These are phyloP conservation scores for Trichosporon sp. DNA, from an alignment of 1,284 basidiomycete species.

Conservation along the genomic window DNA sequence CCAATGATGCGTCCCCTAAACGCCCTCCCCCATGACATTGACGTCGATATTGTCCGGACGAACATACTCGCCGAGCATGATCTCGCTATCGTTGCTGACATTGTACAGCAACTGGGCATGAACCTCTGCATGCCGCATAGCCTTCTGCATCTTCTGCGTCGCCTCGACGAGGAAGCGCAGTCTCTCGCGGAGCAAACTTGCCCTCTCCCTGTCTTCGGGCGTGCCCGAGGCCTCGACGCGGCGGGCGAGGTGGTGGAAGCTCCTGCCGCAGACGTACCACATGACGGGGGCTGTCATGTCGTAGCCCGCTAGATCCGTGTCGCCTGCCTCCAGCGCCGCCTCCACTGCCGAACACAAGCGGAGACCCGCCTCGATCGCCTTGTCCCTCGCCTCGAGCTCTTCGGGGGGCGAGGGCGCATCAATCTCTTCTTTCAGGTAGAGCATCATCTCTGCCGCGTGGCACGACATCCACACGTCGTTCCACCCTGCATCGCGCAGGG, in stretches of 20 bases:
- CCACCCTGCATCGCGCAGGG: slow-evolving; percentile 7
- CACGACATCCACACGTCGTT: slow-evolving; percentile 27
- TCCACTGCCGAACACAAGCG: slow-evolving; percentile 24
- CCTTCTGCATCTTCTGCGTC: slow-evolving; percentile 7
- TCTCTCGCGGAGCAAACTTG: slow-evolving; percentile 4
- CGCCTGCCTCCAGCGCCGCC: slow-evolving; percentile 19
- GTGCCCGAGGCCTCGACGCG: slow-evolving; percentile 5
- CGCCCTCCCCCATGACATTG: background rate
- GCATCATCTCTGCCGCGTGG: slow-evolving; percentile 16
- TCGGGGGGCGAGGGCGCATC: slow-evolving; percentile 16
- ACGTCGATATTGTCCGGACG: slow-evolving; percentile 20
- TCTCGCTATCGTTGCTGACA: slow-evolving; percentile 17
- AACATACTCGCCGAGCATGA: slow-evolving; percentile 21
- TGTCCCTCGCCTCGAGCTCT: slow-evolving; percentile 19
- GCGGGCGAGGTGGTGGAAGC: slow-evolving; percentile 15
- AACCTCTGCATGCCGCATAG: slow-evolving; percentile 16
- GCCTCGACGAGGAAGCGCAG: slow-evolving; percentile 9
- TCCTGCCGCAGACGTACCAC: slow-evolving; percentile 15
- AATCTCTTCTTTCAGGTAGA: slow-evolving; percentile 29
- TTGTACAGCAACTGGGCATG: slow-evolving; percentile 19
- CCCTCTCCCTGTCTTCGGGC: slow-evolving; percentile 5
- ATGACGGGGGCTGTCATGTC: slow-evolving; percentile 14
- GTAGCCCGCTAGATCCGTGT: slow-evolving; percentile 20
- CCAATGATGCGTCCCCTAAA: background rate
- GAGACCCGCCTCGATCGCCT: slow-evolving; percentile 21